Evolutionary conservation across 2,329 filamentous ascomycete genomes (phyloP).

Genomic region (Teratosphaeria destructans): DNA sequence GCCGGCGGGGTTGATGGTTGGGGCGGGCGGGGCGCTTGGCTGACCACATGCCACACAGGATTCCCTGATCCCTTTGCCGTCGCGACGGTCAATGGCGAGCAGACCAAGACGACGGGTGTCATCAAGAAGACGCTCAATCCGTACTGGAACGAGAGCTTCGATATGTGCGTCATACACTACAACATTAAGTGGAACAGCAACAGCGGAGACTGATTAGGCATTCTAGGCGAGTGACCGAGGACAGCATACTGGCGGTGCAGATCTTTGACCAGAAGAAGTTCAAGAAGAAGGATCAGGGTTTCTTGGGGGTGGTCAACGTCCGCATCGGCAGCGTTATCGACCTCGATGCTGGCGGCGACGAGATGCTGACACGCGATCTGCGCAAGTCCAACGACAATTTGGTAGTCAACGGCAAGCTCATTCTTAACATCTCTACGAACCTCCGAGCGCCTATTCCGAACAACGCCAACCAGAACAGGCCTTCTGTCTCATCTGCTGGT

Average conservation of each 20-base stretch:
- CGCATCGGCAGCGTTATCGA: constrained; percentile 91
- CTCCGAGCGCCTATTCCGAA: constrained; percentile 58
- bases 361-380: constrained; percentile 97
- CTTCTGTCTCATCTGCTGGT: constrained; percentile 29
- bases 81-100: constrained; percentile 91
- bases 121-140: constrained; percentile 97
- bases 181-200: background rate
- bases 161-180: constrained; percentile 61
- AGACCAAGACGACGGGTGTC: constrained; percentile 94
- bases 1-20: background rate
- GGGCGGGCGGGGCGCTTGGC: background rate
- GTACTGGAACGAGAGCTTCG: constrained; percentile 99
- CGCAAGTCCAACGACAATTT: constrained; percentile 98
- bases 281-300: constrained; percentile 99
- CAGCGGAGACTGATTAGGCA: constrained; percentile 2
- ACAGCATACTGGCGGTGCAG: constrained; percentile 92
- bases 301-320: constrained; percentile 94
- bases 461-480: constrained; percentile 31
- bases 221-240: constrained; percentile 74
- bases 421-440: constrained; percentile 92
- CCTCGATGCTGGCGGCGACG: constrained; percentile 78
- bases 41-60: constrained; percentile 43
- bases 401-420: constrained; percentile 94
- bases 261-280: constrained; percentile 99
- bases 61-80: constrained; percentile 98